These are phyloP conservation scores for Tremella yokohamensis DNA, from an alignment of 768 basidiomycete genomes.

Conservation along the genomic window DNA sequence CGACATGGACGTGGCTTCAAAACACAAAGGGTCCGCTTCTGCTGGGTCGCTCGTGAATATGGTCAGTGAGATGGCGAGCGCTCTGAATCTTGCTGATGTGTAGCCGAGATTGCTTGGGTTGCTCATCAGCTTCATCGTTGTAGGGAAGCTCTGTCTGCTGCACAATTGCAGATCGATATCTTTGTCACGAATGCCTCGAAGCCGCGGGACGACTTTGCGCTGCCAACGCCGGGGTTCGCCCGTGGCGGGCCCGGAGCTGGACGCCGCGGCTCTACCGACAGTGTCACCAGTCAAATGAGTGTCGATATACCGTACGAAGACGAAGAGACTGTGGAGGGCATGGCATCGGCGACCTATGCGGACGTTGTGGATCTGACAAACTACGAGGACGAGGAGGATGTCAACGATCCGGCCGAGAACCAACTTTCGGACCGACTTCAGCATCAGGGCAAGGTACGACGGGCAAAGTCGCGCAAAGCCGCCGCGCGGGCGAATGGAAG, in stretches of 20 bases:
- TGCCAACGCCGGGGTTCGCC: conserved; percentile 46
- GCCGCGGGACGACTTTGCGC: conserved; percentile 27
- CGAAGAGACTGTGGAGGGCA: conserved; percentile 19
- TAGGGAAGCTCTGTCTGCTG: conserved; percentile 57
- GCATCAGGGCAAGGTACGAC: conserved; percentile 63
- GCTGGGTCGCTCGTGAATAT: conserved; percentile 75
- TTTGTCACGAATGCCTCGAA: conserved; percentile 60
- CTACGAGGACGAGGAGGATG: conserved; percentile 70
- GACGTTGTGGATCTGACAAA: conserved; percentile 65
- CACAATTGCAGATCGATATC: conserved; percentile 63
- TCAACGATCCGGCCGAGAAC: conserved; percentile 60
- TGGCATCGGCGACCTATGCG: conserved; percentile 20
- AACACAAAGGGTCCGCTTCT: conserved; percentile 63
- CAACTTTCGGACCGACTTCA: conserved; percentile 57
- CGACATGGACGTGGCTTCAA: conserved; percentile 54
- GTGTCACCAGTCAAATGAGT: conserved; percentile 29
- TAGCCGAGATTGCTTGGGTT: conserved; percentile 75
- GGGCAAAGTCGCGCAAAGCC: conserved; percentile 54
- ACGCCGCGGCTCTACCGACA: conserved; percentile 36
- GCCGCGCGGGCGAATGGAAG: conserved; percentile 6
- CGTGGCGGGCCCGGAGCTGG: conserved; percentile 4
- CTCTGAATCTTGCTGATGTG: neutral
- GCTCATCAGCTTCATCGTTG: conserved; percentile 65
- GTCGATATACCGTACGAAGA: conserved; percentile 22
- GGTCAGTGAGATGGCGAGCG: conserved; percentile 54